phyloP scores from a whole-genome alignment of 1,139 yeast genomes.

The Blastobotrys buckinghamii region DNA sequence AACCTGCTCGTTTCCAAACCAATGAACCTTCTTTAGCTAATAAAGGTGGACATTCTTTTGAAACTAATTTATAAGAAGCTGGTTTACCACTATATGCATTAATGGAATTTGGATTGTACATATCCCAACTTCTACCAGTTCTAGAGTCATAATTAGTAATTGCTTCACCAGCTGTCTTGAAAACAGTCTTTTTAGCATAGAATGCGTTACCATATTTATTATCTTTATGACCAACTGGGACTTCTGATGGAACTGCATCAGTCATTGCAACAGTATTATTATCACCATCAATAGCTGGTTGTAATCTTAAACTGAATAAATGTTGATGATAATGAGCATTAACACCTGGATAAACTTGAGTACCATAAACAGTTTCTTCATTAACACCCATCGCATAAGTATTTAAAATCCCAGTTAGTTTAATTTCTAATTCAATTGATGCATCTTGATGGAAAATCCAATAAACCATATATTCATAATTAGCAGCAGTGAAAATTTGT shows the following conservation, averaged over 20 bases:
- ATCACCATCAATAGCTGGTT: slow-evolving; percentile 80
- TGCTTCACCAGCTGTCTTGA: slow-evolving; percentile 64
- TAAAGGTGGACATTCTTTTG: slow-evolving; percentile 68
- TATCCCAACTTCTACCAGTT: slow-evolving; percentile 72
- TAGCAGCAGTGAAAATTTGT: slow-evolving; percentile 80
- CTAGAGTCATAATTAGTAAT: slow-evolving; percentile 55
- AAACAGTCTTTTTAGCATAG: slow-evolving; percentile 51
- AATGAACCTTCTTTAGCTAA: slow-evolving; percentile 69
- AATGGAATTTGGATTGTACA: slow-evolving; percentile 61
- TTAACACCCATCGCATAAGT: slow-evolving; percentile 49
- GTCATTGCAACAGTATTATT: slow-evolving; percentile 68
- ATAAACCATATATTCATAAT: slow-evolving; percentile 78
- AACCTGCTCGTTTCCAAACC: slow-evolving; percentile 75
- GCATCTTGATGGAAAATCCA: slow-evolving; percentile 84
- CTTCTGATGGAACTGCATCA: slow-evolving; percentile 56
- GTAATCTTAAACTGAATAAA: slow-evolving; percentile 69
- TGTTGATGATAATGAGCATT: slow-evolving; percentile 86
- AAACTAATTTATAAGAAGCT: slow-evolving; percentile 68
- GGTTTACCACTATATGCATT: slow-evolving; percentile 71
- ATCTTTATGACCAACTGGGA: slow-evolving; percentile 29
- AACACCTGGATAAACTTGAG: slow-evolving; percentile 71
- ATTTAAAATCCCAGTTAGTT: slow-evolving; percentile 67
- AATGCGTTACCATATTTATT: slow-evolving; percentile 59
- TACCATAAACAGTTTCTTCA: slow-evolving; percentile 69
- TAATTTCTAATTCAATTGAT: slow-evolving; percentile 68